Conservation (phyloP, 108 stramenopile species). For the Cyclotella baltica region DNA sequence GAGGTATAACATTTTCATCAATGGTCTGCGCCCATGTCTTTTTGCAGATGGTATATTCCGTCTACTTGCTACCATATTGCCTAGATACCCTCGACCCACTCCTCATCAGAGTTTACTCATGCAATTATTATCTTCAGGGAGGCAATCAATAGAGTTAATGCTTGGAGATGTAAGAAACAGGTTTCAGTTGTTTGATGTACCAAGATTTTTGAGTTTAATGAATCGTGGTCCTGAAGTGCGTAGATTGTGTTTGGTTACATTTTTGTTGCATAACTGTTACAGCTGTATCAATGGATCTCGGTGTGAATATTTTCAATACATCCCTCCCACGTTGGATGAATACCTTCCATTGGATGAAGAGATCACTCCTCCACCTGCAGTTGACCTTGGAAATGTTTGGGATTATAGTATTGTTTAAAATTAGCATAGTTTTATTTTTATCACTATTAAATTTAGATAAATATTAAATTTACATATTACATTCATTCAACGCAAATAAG, state of each 20-base stretch:
- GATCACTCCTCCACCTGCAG: not conserved
- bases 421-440: too few relatives aligned
- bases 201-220: too few relatives aligned
- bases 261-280: not conserved
- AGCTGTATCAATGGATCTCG: too few relatives aligned
- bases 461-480: too few relatives aligned
- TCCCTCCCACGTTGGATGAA: constrained; percentile 3
- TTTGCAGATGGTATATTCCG: too few relatives aligned
- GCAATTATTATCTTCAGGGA: not conserved
- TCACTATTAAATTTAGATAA: too few relatives aligned
- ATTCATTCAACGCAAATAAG: too few relatives aligned
- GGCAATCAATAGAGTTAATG: not conserved
- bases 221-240: not conserved
- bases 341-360: constrained; percentile 1
- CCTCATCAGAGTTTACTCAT: not conserved
- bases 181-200: too few relatives aligned
- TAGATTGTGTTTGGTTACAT: not conserved
- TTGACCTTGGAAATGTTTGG: not conserved
- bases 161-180: not conserved
- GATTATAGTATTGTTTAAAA: too few relatives aligned
- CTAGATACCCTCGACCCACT: not conserved
- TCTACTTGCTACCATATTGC: not conserved
- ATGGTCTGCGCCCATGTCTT: constrained; percentile 1
- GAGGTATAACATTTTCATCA: not conserved
- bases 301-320: constrained; percentile 4